These are phyloP conservation scores for Mycena galopus DNA, from an alignment of 768 basidiomycete species.

Conservation along the genomic window DNA sequence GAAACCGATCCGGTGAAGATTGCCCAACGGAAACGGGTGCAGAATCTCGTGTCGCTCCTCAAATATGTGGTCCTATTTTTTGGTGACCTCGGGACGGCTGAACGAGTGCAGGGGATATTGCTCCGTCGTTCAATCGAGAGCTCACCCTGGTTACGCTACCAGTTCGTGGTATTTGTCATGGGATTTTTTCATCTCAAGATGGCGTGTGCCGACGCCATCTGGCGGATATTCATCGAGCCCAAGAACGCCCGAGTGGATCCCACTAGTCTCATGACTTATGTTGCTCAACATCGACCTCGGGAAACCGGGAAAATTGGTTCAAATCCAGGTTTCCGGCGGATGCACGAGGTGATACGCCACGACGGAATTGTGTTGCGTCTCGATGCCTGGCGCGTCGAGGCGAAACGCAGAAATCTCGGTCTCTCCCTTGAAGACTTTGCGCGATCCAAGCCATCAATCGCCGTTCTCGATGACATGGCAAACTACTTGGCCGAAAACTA, in stretches of 20 bases:
- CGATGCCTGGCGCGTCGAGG: conserved; percentile 47
- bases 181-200: no score
- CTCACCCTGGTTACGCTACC: conserved; percentile 44
- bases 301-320: conserved; percentile 47
- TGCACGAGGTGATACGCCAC: conserved; percentile 52
- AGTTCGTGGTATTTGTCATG: conserved; percentile 47
- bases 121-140: conserved; percentile 42
- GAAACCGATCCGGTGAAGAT: conserved; percentile 34
- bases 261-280: conserved; percentile 38
- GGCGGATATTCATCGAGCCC: conserved; percentile 39
- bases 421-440: conserved; percentile 47
- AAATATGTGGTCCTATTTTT: conserved; percentile 7
- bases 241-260: conserved; percentile 30
- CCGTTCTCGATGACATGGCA: conserved; percentile 43
- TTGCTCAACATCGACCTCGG: conserved; percentile 42
- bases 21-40: conserved; percentile 1
- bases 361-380: conserved; percentile 42
- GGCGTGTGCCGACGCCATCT: conserved; percentile 41
- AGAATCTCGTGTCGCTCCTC: conserved; percentile 38
- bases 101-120: conserved; percentile 42
- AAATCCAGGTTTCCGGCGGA: conserved; percentile 54
- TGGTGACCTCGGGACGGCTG: conserved; percentile 46
- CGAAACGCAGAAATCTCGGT: conserved; percentile 4
- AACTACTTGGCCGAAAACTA: conserved; percentile 36
- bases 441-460: conserved; percentile 42